Base-by-base conservation (phyloP, 306 rosid species). In the Citrullus mucosospermus region DNA sequence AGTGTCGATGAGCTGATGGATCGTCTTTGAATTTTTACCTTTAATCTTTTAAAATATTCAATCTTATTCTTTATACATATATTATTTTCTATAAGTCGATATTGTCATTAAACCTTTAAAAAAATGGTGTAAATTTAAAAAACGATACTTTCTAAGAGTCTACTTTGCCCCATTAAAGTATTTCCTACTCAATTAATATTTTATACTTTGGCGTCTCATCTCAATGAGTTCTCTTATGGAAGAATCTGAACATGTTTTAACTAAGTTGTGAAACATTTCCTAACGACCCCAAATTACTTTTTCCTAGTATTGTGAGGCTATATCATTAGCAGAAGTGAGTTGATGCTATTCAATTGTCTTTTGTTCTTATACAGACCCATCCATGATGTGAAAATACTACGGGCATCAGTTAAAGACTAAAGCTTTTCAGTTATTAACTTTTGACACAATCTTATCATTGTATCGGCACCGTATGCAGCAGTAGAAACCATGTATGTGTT, bases 361-460 rank as follows among this genome's bases (percentile, higher is more conserved):
- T 34, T 60, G 81, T 79, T 61, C 28, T 66, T 15, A 72, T 82
- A 56, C 93, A 95, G 98, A 83, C 98, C 98, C 32, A 83, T 95
- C 77, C 98, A 95, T 83, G 98, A 92, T 76, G 98, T 95, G 86
- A 92, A 89, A 91, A 89, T 95, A 55, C 88, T 95, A 11, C 86
- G 96, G 76, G 87, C 98, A 28, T 80, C 90, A 0, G 93, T 92
- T 68, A 92, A 75, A 75, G 78, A 75, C 63, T 75, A 75, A 75
- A 34, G 16, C 32, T 16, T 54, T 54, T 75, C 65, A n/a, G 78
- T 75, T 43, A 16, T 34, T 0, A 54, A 54, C 28, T 71, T 71
- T 28, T 22, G 51, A 43, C 75, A 46, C 22, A 14, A 41, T 71
- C n/a, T n/a, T 43, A 43, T 16, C 41, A 3, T 48, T 15, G 20